Base-by-base conservation (phyloP, 805 yeast species). In the Candida ortonii region DNA sequence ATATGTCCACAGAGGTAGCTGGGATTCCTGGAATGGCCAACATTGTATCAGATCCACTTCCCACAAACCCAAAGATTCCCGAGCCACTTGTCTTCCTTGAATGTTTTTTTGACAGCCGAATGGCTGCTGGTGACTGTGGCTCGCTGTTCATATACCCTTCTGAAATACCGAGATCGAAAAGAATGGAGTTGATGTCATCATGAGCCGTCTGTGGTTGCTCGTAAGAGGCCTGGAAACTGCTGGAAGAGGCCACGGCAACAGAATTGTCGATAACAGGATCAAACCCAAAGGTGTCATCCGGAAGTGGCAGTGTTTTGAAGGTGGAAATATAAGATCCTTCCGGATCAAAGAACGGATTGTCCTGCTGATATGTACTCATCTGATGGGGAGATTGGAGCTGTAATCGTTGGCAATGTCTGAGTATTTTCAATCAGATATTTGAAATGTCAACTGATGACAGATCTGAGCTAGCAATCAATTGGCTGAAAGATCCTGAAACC, bases 41-140 rank as follows among this genome's bases (percentile, higher is more conserved):
- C 29, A 77, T 81, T 10, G 56, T 49, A 38, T 75, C 73, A 39
- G 70, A 70, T 53, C 83, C 89, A 0, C 43, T 29, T 28, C 76
- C 78, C 7, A 69, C 62, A 46, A 73, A 83, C 0, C 94, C 94
- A 57, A 84, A 84, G 17, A 84, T 83, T 2, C 84, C 90, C 4
- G 90, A 80, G 10, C 94, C 94, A 62, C 88, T 80, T 13, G 74
- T 67, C 38, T 77, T 76, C 44, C 85, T 71, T 34, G 70, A 59
- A 52, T 83, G 90, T 16, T 57, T 53, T 38, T 46, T 52, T n/a
- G n/a, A n/a, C n/a, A n/a, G n/a, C 18, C 33, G 31, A 28, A 38
- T 29, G 16, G 32, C n/a, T 6, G 34, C 22, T 21, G 33, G 22
- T n/a, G 19, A 20, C 2, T 26, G 30, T 15, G 13, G 25, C 16